These are phyloP conservation scores for Xylaria flabelliformis DNA, from an alignment of 495 filamentous ascomycete genomes.

Conservation along the genomic window DNA sequence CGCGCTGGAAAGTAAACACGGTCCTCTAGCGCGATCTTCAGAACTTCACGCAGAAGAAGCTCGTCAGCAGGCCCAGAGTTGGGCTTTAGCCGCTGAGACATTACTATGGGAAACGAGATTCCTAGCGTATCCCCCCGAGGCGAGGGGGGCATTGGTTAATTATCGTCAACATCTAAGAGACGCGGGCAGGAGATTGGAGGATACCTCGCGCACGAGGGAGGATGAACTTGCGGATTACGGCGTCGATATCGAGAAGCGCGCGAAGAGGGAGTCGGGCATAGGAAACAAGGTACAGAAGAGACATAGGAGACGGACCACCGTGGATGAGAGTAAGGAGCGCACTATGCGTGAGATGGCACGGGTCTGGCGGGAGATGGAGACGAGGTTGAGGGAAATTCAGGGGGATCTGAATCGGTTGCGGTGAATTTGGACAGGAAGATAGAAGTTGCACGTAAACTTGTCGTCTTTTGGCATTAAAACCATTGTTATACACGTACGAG, in stretches of 20 bases:
- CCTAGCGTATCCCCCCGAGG: constrained; percentile 64
- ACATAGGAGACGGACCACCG: constrained; percentile 5
- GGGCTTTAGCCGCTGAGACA: constrained; percentile 44
- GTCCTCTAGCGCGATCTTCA: constrained; percentile 66
- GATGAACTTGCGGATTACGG: constrained; percentile 63
- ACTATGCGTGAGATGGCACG: constrained; percentile 65
- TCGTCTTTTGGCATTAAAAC: too few relatives aligned
- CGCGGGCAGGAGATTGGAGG: constrained; percentile 54
- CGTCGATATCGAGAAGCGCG: constrained; percentile 42
- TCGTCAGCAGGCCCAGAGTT: constrained; percentile 59
- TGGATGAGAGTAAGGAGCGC: constrained; percentile 45
- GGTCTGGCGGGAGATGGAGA: constrained; percentile 62
- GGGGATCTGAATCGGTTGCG: constrained; percentile 63
- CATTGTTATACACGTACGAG: too few relatives aligned
- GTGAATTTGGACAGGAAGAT: constrained; percentile 1
- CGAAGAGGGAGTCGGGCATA: neutral
- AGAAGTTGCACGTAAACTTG: too few relatives aligned
- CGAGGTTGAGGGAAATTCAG: constrained; percentile 60
- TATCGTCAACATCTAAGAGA: constrained; percentile 63
- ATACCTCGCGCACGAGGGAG: constrained; percentile 51
- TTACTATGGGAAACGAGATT: constrained; percentile 37
- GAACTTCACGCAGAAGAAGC: constrained; percentile 64
- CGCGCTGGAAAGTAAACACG: constrained; percentile 64
- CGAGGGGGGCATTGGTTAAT: constrained; percentile 58
- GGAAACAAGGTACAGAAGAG: neutral